Conservation (phyloP, 1,284 basidiomycete species). For the Fomitopsis betulina region DNA sequence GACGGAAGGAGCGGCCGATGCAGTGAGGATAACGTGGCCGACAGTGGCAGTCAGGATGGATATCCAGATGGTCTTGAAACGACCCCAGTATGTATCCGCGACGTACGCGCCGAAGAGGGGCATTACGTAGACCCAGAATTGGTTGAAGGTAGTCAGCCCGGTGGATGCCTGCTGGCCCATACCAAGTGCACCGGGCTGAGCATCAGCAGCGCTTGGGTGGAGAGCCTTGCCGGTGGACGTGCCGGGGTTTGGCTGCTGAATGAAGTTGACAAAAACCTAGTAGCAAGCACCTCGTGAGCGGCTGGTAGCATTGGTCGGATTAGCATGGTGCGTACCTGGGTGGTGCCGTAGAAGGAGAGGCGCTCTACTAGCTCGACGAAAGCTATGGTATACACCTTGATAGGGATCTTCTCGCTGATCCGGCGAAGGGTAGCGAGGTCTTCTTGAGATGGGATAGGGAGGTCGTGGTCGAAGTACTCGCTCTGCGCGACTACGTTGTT, state of each 20-base stretch:
- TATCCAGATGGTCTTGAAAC: conserved; percentile 68
- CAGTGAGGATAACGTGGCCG: conserved; percentile 72
- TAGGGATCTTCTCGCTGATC: conserved; percentile 59
- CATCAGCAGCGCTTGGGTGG: conserved; percentile 32
- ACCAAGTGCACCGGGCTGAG: conserved; percentile 69
- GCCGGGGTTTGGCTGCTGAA: conserved; percentile 62
- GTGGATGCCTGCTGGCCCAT: conserved; percentile 65
- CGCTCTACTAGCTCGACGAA: conserved; percentile 70
- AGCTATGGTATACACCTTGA: conserved; percentile 47
- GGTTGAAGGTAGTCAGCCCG: conserved; percentile 62
- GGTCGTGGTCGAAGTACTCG: conserved; percentile 40
- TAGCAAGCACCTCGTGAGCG: conserved; percentile 11
- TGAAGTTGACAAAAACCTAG: conserved; percentile 56
- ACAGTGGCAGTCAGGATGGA: conserved; percentile 52
- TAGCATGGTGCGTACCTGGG: conserved; percentile 50
- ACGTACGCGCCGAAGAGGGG: conserved; percentile 66
- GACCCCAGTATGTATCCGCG: conserved; percentile 69
- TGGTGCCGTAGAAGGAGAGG: conserved; percentile 68
- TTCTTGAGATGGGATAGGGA: conserved; percentile 67
- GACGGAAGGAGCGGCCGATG: conserved; percentile 68
- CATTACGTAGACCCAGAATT: conserved; percentile 58
- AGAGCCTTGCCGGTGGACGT: conserved; percentile 64
- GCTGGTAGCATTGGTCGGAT: conserved; percentile 22
- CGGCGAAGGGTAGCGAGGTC: conserved; percentile 57
- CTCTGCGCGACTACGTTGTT: not conserved